Evolutionary conservation across 148 eudicot species (phyloP).

Genomic region (Vaccinium darrowii): DNA sequence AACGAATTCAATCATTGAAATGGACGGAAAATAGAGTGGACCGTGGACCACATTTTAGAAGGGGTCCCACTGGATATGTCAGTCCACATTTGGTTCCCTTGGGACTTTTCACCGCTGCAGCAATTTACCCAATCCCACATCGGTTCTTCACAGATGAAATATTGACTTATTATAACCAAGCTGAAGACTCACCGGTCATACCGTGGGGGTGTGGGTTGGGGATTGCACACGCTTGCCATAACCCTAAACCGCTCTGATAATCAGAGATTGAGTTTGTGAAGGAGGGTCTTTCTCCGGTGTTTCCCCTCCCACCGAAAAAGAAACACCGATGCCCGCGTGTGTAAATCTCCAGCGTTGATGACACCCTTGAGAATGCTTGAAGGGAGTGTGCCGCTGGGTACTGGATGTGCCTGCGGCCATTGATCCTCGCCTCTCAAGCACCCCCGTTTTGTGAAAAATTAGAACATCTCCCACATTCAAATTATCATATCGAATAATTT

Average conservation of each 20-base stretch:
- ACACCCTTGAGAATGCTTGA: not conserved
- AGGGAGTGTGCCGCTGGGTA: not conserved
- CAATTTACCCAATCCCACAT: not conserved
- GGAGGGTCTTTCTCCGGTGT: conserved; percentile 1
- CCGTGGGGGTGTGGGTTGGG: not conserved
- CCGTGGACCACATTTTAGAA: not conserved
- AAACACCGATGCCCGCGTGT: not conserved
- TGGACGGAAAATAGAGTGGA: not conserved
- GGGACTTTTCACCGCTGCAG: not conserved
- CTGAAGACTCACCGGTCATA: not conserved
- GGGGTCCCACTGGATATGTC: not conserved
- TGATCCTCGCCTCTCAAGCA: conserved; percentile 3
- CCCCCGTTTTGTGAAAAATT: not conserved
- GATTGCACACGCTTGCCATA: not conserved
- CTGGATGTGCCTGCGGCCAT: not conserved
- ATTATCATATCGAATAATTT: too few relatives aligned
- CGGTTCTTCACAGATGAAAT: not conserved
- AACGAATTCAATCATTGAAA: too few relatives aligned
- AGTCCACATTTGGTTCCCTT: not conserved
- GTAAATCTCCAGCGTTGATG: not conserved
- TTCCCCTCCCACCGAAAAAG: not conserved
- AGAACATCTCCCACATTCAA: too few relatives aligned
- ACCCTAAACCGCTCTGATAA: not conserved
- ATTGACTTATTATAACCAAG: not conserved
- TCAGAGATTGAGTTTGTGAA: not conserved